These are phyloP conservation scores for Pyrus pyrifolia DNA, from an alignment of 306 rosid species.

Conservation along the genomic window DNA sequence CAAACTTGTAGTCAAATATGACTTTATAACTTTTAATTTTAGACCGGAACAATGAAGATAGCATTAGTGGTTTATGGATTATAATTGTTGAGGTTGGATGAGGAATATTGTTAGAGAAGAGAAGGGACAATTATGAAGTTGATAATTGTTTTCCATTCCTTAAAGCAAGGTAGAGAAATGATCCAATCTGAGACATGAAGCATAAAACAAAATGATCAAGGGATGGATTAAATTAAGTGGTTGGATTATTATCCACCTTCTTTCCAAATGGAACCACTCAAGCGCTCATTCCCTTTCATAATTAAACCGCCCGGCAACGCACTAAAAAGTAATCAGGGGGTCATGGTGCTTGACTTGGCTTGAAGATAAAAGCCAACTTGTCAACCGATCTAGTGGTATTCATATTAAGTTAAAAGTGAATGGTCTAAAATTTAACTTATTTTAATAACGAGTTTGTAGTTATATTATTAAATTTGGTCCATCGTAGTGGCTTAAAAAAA, in stretches of 20 bases:
- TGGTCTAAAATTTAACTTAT: no score
- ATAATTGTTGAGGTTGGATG: background rate
- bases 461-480: no score
- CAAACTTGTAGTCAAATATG: no score
- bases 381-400: no score
- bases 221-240: background rate
- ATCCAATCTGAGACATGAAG: background rate
- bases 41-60: no score
- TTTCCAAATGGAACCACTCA: background rate
- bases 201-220: background rate
- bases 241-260: background rate
- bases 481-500: no score
- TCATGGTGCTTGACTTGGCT: background rate
- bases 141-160: background rate
- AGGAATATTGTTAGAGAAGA: background rate
- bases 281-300: background rate
- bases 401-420: no score
- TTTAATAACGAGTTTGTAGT: no score
- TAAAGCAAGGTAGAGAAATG: background rate
- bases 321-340: background rate
- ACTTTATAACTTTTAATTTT: no score
- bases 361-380: background rate
- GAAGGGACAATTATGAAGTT: background rate
- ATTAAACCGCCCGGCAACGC: background rate
- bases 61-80: no score